Conservation (phyloP, 108 stramenopile species). For the Cyclotella baltica region DNA sequence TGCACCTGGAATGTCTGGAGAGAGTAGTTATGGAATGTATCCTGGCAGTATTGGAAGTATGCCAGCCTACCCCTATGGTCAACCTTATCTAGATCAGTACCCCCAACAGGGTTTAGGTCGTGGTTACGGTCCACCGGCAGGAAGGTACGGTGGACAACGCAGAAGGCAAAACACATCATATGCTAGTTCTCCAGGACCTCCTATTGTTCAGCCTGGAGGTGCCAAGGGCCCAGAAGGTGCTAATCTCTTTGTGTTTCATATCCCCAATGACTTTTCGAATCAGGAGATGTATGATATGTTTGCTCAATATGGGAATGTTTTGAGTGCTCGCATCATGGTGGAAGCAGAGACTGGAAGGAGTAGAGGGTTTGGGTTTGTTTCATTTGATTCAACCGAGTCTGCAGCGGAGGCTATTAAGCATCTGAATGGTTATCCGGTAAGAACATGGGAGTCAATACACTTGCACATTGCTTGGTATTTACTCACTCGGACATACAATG, state of each 20-base stretch:
- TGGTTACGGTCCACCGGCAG: slow-evolving; percentile 11
- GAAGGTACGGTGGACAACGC: slow-evolving; percentile 23
- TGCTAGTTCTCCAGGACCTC: slow-evolving; percentile 46
- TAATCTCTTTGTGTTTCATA: slow-evolving; percentile 98
- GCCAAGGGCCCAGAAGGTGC: slow-evolving; percentile 86
- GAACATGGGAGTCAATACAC: slow-evolving; percentile 32
- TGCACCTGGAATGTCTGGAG: slow-evolving; percentile 11
- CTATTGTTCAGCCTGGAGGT: slow-evolving; percentile 36
- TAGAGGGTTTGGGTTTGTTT: slow-evolving; percentile 98
- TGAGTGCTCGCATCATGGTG: slow-evolving; percentile 97
- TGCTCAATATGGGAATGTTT: slow-evolving; percentile 85
- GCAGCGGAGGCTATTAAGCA: slow-evolving; percentile 95
- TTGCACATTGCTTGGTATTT: not conserved
- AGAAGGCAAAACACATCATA: slow-evolving; percentile 10
- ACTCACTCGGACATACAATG: not conserved
- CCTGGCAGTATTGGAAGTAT: slow-evolving; percentile 11
- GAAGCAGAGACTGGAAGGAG: slow-evolving; percentile 94
- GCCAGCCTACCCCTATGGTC: slow-evolving; percentile 28
- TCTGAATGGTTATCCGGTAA: slow-evolving; percentile 91
- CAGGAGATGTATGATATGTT: slow-evolving; percentile 93
- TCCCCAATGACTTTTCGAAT: slow-evolving; percentile 97
- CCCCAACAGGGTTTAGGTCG: slow-evolving; percentile 10
- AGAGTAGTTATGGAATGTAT: slow-evolving; percentile 23
- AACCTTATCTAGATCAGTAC: slow-evolving; percentile 32
- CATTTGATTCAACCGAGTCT: slow-evolving; percentile 88